Evolutionary conservation across 2,329 filamentous ascomycete species (phyloP).

Genomic region (Gyromitra esculenta): DNA sequence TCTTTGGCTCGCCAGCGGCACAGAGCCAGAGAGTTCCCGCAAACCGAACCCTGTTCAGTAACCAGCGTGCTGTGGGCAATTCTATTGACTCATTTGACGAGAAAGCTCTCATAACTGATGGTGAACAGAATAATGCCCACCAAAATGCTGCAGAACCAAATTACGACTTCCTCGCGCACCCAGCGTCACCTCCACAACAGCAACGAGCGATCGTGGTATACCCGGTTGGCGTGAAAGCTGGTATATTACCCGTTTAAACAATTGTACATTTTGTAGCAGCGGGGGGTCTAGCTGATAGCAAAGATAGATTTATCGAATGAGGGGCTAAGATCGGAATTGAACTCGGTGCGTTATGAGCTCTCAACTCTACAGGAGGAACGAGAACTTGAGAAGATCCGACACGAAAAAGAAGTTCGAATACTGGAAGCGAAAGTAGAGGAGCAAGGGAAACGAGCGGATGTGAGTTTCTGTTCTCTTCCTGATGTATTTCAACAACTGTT

Average conservation of each 20-base stretch:
- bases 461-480: constrained; percentile 10
- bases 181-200: constrained; percentile 21
- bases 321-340: constrained; percentile 87
- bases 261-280: not conserved
- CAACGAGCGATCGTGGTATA: constrained; percentile 21
- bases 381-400: constrained; percentile 78
- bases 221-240: constrained; percentile 38
- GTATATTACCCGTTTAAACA: constrained; percentile 14
- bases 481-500: constrained; percentile 59
- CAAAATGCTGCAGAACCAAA: constrained; percentile 30
- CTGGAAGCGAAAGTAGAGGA: constrained; percentile 82
- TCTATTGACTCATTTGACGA: not conserved
- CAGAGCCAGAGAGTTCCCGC: constrained; percentile 30
- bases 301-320: constrained; percentile 64
- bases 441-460: constrained; percentile 70
- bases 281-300: not conserved
- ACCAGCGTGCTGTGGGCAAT: constrained; percentile 40
- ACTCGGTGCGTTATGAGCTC: constrained; percentile 85
- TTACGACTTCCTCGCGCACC: constrained; percentile 41
- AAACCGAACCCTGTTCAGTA: constrained; percentile 36
- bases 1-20: constrained; percentile 20
- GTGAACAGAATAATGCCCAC: constrained; percentile 18
- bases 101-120: constrained; percentile 1
- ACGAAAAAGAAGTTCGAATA: constrained; percentile 85
- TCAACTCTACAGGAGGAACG: constrained; percentile 88